Conservation (phyloP, 2,329 filamentous ascomycete species). For the Aspergillus niger region DNA sequence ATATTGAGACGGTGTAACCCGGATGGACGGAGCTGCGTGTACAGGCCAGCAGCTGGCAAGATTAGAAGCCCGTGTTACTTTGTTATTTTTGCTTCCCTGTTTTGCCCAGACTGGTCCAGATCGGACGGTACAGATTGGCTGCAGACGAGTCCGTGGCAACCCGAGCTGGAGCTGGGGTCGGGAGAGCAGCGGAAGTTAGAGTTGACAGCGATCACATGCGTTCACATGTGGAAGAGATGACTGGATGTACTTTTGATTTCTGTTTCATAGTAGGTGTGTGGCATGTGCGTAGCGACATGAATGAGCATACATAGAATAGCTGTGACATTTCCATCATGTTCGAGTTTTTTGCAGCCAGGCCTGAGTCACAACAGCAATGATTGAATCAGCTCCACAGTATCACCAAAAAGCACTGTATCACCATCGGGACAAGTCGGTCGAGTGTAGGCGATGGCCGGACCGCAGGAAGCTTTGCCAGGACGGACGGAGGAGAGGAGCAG, state of each 20-base stretch:
- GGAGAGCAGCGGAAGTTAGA: constrained; percentile 6
- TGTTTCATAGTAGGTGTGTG: neutral
- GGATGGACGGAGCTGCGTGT: neutral
- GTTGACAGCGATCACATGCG: constrained; percentile 3
- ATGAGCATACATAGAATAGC: no score
- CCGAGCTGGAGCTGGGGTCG: constrained; percentile 2
- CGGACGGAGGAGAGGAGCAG: neutral
- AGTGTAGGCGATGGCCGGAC: neutral
- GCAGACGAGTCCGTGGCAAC: no score
- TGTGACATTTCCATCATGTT: no score
- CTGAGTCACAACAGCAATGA: no score
- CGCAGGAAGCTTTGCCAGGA: neutral
- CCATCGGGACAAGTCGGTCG: neutral
- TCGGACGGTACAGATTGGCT: neutral
- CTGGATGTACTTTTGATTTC: neutral
- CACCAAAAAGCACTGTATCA: neutral
- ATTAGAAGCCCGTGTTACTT: neutral
- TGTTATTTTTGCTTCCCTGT: neutral
- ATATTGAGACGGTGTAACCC: constrained; percentile 70
- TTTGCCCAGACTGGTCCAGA: neutral
- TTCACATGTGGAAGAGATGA: constrained; percentile 3
- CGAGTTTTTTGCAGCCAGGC: no score
- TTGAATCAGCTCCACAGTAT: no score
- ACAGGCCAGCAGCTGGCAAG: neutral
- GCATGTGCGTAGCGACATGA: neutral